These are phyloP conservation scores for Onygenales sp. DNA, from an alignment of 2,329 filamentous ascomycete genomes.

Conservation along the genomic window DNA sequence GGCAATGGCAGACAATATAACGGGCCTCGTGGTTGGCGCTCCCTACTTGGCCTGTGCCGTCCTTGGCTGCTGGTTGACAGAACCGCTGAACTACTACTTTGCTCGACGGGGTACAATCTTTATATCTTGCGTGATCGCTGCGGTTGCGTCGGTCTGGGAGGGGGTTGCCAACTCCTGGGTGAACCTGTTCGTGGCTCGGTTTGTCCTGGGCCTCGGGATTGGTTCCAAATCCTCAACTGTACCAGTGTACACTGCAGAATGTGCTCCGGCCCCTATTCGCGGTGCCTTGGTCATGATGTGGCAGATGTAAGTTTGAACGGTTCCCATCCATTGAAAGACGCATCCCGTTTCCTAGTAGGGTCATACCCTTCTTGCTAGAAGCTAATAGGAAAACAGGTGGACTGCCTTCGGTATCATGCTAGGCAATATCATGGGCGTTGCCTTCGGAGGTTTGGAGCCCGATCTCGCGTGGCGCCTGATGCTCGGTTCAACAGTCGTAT, in stretches of 20 bases:
- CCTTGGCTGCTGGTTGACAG: slow-evolving; percentile 63
- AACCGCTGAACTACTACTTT: slow-evolving; percentile 60
- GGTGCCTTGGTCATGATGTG: slow-evolving; percentile 76
- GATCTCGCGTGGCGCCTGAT: slow-evolving; percentile 60
- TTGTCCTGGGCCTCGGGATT: slow-evolving; percentile 69
- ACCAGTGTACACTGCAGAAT: slow-evolving; percentile 69
- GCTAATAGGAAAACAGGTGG: slow-evolving; percentile 17
- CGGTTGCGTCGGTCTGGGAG: slow-evolving; percentile 44
- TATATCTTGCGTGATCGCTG: slow-evolving; percentile 61
- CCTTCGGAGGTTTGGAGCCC: slow-evolving; percentile 48
- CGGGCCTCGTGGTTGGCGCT: slow-evolving; percentile 52
- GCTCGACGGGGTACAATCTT: slow-evolving; percentile 66
- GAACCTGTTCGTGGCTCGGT: slow-evolving; percentile 60
- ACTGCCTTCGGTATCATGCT: slow-evolving; percentile 43
- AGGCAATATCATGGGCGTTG: slow-evolving; percentile 52
- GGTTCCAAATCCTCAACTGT: slow-evolving; percentile 66
- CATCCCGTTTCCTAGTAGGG: not conserved
- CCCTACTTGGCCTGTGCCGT: slow-evolving; percentile 56
- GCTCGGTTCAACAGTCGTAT: slow-evolving; percentile 58
- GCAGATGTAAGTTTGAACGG: slow-evolving; percentile 41
- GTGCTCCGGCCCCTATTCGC: slow-evolving; percentile 57
- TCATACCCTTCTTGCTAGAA: not conserved
- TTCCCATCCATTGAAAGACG: too few relatives aligned
- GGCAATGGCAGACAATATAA: slow-evolving; percentile 46
- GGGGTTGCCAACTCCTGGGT: slow-evolving; percentile 62